phyloP scores from a whole-genome alignment of 2,329 filamentous ascomycete species.

The Podosphaera aphanis region DNA sequence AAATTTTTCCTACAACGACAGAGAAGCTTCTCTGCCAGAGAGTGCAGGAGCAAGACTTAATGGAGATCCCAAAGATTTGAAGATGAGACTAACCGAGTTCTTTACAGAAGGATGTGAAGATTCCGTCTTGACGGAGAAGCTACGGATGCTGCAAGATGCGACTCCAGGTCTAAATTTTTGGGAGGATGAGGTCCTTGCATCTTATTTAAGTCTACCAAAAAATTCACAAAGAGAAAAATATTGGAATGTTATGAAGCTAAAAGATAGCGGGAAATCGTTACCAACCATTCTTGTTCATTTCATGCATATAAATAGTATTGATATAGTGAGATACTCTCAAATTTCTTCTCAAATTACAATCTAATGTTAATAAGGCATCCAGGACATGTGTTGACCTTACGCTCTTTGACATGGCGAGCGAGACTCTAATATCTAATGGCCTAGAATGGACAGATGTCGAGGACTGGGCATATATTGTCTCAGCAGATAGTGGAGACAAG shows the following conservation, averaged over 20 bases:
- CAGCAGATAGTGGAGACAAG: conserved; percentile 5
- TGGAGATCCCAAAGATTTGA: not conserved
- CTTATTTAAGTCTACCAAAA: not conserved
- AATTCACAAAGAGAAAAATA: not conserved
- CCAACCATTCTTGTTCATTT: not conserved
- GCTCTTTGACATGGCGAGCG: not conserved
- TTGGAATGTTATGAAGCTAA: not conserved
- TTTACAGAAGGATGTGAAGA: not conserved
- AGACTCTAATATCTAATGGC: conserved; percentile 4
- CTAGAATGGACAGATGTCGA: conserved; percentile 9
- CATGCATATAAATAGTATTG: not conserved
- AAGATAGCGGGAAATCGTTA: not conserved
- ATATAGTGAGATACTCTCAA: not conserved
- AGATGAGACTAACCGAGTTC: not conserved
- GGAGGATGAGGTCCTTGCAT: not conserved
- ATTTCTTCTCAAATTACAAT: not conserved
- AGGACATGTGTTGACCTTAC: not conserved
- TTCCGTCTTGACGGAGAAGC: not conserved
- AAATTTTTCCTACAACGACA: not conserved
- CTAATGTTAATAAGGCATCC: not conserved
- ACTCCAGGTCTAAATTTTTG: not conserved
- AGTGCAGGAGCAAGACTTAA: not conserved
- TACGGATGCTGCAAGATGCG: not conserved
- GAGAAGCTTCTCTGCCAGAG: not conserved
- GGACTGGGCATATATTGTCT: conserved; percentile 13